Evolutionary conservation across 1,139 yeast genomes (phyloP), one percentile per base, ranked within the genome.

Genomic region (Dujonia santamariae): DNA sequence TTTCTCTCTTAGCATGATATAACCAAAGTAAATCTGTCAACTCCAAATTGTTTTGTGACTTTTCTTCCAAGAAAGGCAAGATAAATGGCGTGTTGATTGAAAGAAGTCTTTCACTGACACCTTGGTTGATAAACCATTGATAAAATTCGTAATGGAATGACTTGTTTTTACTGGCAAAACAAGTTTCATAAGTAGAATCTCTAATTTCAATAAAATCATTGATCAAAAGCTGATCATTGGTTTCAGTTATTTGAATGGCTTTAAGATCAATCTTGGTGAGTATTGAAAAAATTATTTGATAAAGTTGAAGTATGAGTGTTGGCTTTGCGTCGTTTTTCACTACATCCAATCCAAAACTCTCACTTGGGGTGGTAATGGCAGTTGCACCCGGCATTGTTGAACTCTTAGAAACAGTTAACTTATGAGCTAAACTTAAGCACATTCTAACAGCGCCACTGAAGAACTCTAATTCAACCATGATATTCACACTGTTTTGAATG

Each of bases 391-490:
- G 34, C 25, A 43, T 44, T 5, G 48, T 50, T 63, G 85, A 95
- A 25, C 78, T 65, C 34, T 16, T 16, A 18, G 16, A 17, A 9
- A 15, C 8, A 5, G 30, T 21, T 6, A 29, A 20, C 12, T 80
- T 81, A 34, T 74, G 69, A 0, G 97, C 90, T 35, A 87, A 79
- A 42, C 81, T 81, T 43, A 94, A 65, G 17, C 88, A 76, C 47
- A 92, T 81, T 45, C 85, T 86, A 26, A 92, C 82, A 0, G 97
- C 95, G 15, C 95, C 96, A 8, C 87, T 79, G 56, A 76, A 87
- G 53, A 76, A 88, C 37, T 83, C 84, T 42, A 90, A 71, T 28
- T 80, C 81, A 35, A 84, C 64, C 83, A 87, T 86, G 33, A 84
- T 85, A 36, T 75, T 74, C 20, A 87, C 77, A 3, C 96, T 84